Base-by-base conservation (phyloP, 2,329 filamentous ascomycete species). In the Ophidiomyces ophidiicola region DNA sequence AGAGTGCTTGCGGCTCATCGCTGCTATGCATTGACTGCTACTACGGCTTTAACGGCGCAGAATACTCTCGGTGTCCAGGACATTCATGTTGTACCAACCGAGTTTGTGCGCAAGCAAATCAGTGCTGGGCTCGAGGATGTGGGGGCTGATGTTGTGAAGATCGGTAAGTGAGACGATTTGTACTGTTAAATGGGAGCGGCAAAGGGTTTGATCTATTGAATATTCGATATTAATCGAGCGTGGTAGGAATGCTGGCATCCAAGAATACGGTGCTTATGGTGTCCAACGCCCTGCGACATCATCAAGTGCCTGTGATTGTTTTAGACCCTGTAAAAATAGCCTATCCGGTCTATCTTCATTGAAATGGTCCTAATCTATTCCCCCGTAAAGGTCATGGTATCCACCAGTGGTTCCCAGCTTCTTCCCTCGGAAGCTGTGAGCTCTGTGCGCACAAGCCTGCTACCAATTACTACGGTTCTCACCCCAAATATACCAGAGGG, bases 21-120 rank as follows among this genome's bases (percentile, higher is more conserved):
- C 44, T 90, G 83, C 64, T 96, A 96, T 69, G 86, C 85, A 44
- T 92, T 94, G 78, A 94, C 88, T 36, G 85, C 87, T 15, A 94
- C 88, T 6, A 92, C 88, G 10, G 88, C 88, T 14, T 67, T 98
- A 54, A 98, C 90, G n/a, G 87, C 85, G 11, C 90, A 96, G 56
- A 94, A 96, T 61, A 98, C 90, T 0, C 70, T 74, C 38, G 85
- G 85, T 3, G 86, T 96, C 10, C 69, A 76, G 45, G 84, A 72
- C 47, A 84, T 96, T 36, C 84, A 94, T 54, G 66, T 80, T 41
- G 74, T 82, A 5, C 88, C 88, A 0, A 68, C 82, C 0, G 68
- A 70, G 3, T 94, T 96, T 59, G 76, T 94, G 17, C 69, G 69
- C 48, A 82, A 83, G 66, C 84, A 93, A 61, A 86, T 96, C 44